Evolutionary conservation across 1,284 basidiomycete genomes (phyloP), one percentile per base, ranked within the genome.

Genomic region (Malassezia restricta): DNA sequence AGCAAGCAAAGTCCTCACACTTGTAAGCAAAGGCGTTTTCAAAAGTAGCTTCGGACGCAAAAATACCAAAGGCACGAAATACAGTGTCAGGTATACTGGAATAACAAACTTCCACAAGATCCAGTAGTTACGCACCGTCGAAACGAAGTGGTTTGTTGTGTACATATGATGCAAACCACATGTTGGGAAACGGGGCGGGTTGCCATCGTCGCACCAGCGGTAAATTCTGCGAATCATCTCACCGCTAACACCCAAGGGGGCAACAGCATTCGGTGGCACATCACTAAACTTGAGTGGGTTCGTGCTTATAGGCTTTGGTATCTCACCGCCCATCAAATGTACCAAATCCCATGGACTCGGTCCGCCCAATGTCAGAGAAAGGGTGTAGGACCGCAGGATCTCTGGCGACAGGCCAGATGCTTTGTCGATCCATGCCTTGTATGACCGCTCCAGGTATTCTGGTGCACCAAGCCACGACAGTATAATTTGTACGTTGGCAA

Each of bases 1-100:
- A 8, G 89, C 89, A 66, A 80, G 75, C 0, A 80, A 75, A 0
- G 85, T 82, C 50, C 79, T 80, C 28, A 59, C 27, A 27, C 64
- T 51, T 3, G 59, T 55, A 4, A 43, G 53, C 31, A 58, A 27
- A 6, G 70, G 70, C 32, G 62, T 37, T 47, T 66, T 66, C 50
- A 67, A 47, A 58, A 73, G 66, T 17, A 56, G 51, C 46, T 62
- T 62, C 5, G 67, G 65, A 11, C 70, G 67, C 45, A 73, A 50
- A 56, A 73, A 73, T 47, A 71, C 44, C 33, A 67, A 60, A 0
- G 92, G 92, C 31, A 95, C 82, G 57, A 95, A 80, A 74, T 96
- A 89, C 39, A 98, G 76, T 0, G 88, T 89, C 17, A 86, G 83
- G 64, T 96, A 98, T 38, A 81, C 79, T 1, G 80, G 70, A 42